Conservation (phyloP, 163 green algal species). For the Chlamydomonas reinhardtii region DNA sequence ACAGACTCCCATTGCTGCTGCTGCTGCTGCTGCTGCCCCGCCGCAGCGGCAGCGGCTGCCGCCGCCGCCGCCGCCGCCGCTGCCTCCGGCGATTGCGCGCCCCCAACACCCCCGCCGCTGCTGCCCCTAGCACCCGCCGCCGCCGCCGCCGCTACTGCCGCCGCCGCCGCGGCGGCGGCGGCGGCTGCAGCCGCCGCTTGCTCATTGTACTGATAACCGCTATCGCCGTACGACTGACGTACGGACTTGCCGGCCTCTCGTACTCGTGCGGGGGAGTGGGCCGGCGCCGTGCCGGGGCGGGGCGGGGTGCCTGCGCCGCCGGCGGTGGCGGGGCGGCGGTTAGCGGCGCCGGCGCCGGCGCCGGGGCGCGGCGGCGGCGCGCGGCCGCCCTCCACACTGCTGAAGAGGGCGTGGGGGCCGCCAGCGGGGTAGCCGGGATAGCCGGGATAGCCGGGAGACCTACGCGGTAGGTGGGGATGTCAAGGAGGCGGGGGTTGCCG, state of each 20-base stretch:
- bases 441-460: too few relatives aligned
- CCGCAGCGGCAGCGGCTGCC: neutral
- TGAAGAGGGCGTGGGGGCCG: too few relatives aligned
- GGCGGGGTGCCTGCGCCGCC: too few relatives aligned
- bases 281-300: too few relatives aligned
- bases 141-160: neutral
- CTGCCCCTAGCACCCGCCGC: neutral
- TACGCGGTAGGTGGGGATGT: too few relatives aligned
- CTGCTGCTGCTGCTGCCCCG: neutral
- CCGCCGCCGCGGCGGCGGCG: neutral
- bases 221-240: conserved; percentile 7
- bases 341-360: too few relatives aligned
- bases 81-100: neutral
- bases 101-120: neutral
- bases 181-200: neutral
- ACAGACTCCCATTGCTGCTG: conserved; percentile 3
- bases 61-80: neutral
- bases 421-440: too few relatives aligned
- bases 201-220: neutral
- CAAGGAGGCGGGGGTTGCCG: too few relatives aligned
- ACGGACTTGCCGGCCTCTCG: neutral
- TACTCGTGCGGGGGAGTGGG: neutral
- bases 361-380: too few relatives aligned
- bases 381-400: too few relatives aligned
- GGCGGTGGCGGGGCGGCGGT: too few relatives aligned